phyloP scores from a whole-genome alignment of 2,329 filamentous ascomycete genomes.

The Graphilbum ipis-grandicollis region DNA sequence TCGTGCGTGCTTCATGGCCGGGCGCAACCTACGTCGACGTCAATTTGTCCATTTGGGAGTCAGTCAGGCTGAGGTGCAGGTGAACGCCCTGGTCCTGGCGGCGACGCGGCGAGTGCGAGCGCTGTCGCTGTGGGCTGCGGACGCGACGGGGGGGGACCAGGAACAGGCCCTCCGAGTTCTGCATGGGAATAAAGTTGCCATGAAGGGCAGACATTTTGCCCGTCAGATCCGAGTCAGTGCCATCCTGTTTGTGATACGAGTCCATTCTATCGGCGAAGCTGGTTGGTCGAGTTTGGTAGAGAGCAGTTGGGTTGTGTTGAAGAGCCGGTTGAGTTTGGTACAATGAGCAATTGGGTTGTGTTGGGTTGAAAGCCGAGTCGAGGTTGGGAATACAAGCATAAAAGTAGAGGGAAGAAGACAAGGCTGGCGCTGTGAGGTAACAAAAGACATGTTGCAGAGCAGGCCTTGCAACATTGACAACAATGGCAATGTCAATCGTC shows the following conservation, averaged over 20 bases:
- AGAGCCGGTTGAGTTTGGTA: too few relatives aligned
- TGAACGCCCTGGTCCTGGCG: slow-evolving; percentile 21
- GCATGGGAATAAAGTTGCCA: slow-evolving; percentile 20
- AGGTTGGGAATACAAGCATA: too few relatives aligned
- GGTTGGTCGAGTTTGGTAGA: too few relatives aligned
- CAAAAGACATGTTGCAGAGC: too few relatives aligned
- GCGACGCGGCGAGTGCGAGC: slow-evolving; percentile 18
- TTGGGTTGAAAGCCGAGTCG: too few relatives aligned
- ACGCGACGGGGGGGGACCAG: slow-evolving; percentile 14
- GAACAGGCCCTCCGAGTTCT: slow-evolving; percentile 13
- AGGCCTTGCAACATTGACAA: too few relatives aligned
- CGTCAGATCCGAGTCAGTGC: background rate
- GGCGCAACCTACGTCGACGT: slow-evolving; percentile 26
- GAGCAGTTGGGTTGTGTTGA: too few relatives aligned
- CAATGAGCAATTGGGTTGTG: too few relatives aligned
- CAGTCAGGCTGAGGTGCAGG: slow-evolving; percentile 29
- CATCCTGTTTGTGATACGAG: background rate
- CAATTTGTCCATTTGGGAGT: slow-evolving; percentile 29
- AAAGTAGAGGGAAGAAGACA: too few relatives aligned
- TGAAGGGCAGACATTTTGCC: slow-evolving; percentile 11
- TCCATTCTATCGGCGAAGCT: background rate
- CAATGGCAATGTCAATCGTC: too few relatives aligned
- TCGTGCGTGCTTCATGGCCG: too few relatives aligned
- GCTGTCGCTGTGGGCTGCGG: slow-evolving; percentile 4
- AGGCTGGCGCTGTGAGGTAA: too few relatives aligned